phyloP scores from a whole-genome alignment of 805 yeast species.

The Myxozyma nipponensis region DNA sequence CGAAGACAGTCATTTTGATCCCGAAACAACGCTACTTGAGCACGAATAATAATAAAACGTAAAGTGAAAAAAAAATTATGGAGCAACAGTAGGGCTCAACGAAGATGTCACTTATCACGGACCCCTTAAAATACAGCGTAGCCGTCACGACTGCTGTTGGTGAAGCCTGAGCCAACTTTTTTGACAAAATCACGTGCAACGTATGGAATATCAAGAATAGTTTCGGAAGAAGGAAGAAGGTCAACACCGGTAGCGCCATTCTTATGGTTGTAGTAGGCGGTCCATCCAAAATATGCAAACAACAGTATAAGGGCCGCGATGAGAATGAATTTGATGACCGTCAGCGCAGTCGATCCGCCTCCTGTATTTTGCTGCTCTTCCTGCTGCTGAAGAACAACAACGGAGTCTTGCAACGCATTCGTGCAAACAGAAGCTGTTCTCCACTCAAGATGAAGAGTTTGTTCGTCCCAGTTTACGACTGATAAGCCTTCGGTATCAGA shows the following conservation, averaged over 20 bases:
- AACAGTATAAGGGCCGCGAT: constrained; percentile 37
- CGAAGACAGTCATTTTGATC: too few relatives aligned
- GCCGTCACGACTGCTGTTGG: constrained; percentile 66
- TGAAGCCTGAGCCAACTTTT: constrained; percentile 65
- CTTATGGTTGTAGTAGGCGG: constrained; percentile 68
- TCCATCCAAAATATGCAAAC: constrained; percentile 46
- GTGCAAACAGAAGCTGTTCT: constrained; percentile 44
- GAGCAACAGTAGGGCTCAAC: too few relatives aligned
- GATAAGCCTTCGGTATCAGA: constrained; percentile 19
- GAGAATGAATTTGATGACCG: constrained; percentile 79
- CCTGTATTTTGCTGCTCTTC: constrained; percentile 33
- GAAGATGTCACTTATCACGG: background rate
- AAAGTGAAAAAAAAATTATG: background rate
- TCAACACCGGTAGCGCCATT: constrained; percentile 65
- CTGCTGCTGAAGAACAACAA: constrained; percentile 19
- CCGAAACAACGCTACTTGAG: too few relatives aligned
- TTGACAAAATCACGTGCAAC: constrained; percentile 37
- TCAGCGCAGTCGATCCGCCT: constrained; percentile 57
- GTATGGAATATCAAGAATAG: constrained; percentile 58
- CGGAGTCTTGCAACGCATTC: constrained; percentile 22
- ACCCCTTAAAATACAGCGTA: constrained; percentile 87
- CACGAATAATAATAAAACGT: too few relatives aligned
- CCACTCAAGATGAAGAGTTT: constrained; percentile 39
- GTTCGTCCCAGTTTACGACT: constrained; percentile 34
- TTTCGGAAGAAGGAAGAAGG: constrained; percentile 39